A percentile compares a stretch with the other conserved stretches of the same genome.
Conservation (phyloP, 345 rosid genomes). For the Salix dunnii region DNA sequence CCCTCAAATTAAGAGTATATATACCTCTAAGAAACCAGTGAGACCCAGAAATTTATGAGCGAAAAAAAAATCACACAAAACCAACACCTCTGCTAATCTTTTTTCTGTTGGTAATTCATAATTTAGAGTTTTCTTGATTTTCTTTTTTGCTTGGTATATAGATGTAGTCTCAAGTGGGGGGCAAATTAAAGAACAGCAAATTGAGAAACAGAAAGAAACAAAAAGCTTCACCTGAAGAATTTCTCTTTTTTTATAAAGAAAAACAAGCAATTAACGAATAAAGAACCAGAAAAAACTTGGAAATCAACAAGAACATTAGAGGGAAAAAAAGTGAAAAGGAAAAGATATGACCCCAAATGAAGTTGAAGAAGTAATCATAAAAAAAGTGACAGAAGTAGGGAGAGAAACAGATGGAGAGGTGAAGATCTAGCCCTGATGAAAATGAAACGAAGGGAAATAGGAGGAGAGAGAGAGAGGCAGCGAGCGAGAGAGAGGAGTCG, state of each 20-base stretch:
- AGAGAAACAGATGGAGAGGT: not conserved
- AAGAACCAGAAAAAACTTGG: not conserved
- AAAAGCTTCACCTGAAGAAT: not conserved
- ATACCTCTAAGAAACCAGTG: not conserved
- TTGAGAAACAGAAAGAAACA: not conserved
- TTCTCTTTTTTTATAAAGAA: not conserved
- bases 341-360: not conserved
- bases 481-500: not conserved
- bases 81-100: not conserved
- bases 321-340: not conserved
- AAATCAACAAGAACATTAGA: not conserved
- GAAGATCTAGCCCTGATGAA: not conserved
- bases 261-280: not conserved
- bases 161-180: not conserved
- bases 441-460: not conserved
- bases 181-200: not conserved
- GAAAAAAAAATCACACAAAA: not conserved
- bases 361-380: not conserved
- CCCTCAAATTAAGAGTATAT: not conserved
- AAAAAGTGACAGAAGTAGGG: not conserved
- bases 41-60: not conserved
- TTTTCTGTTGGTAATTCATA: conserved; percentile 6
- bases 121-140: not conserved
- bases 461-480: not conserved
- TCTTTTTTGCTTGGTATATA: too few species aligned